These are phyloP conservation scores for Debaryomycetaceae sp. DNA, from an alignment of 1,139 yeast species.

Conservation along the genomic window DNA sequence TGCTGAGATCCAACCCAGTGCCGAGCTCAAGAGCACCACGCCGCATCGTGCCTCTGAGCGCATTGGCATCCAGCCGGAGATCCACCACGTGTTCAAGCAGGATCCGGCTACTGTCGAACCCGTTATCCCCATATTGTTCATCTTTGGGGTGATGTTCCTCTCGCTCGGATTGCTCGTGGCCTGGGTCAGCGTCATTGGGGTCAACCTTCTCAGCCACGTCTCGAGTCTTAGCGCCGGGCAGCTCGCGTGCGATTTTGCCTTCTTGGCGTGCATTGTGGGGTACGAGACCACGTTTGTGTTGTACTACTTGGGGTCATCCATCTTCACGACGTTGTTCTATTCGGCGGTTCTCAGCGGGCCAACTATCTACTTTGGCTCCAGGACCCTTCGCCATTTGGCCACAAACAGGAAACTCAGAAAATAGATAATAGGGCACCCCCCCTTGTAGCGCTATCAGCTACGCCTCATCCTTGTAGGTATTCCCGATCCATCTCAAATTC, in stretches of 20 bases:
- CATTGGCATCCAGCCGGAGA: constrained; percentile 58
- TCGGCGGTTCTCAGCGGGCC: constrained; percentile 50
- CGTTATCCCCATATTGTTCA: constrained; percentile 51
- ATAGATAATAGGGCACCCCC: constrained; percentile 8
- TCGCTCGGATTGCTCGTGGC: constrained; percentile 41
- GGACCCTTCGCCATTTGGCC: constrained; percentile 42
- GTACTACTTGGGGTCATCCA: constrained; percentile 68
- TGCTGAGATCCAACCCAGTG: constrained; percentile 32
- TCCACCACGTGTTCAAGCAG: constrained; percentile 60
- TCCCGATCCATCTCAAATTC: constrained; percentile 53
- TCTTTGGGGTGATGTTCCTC: constrained; percentile 34
- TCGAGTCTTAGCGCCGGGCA: constrained; percentile 23
- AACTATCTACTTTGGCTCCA: constrained; percentile 64
- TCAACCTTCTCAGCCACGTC: constrained; percentile 37
- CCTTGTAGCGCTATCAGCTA: not conserved
- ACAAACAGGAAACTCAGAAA: constrained; percentile 31
- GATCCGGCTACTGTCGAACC: constrained; percentile 55
- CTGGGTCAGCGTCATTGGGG: constrained; percentile 47
- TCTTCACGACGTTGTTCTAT: constrained; percentile 63
- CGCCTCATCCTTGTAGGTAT: constrained; percentile 27
- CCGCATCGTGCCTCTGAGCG: constrained; percentile 28
- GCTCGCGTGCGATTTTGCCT: constrained; percentile 37
- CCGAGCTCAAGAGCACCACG: constrained; percentile 21
- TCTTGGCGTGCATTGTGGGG: constrained; percentile 50
- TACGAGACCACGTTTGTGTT: constrained; percentile 61